These are phyloP conservation scores for Datura wrightii DNA, from an alignment of 257 asterid genomes.

Conservation along the genomic window DNA sequence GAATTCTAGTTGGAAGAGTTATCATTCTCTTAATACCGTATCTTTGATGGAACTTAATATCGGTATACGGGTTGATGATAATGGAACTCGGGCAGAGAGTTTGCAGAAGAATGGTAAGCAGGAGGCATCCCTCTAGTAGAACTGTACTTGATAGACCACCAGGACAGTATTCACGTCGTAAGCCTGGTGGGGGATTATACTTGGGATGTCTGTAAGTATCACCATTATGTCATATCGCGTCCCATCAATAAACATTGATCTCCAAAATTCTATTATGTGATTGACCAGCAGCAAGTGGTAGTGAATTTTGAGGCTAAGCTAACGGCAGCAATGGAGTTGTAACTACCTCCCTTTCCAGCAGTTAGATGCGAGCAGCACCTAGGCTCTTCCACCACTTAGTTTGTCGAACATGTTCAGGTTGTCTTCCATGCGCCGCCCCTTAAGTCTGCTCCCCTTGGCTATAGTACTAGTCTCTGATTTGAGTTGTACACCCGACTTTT, in stretches of 20 bases:
- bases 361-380: slow-evolving; percentile 43
- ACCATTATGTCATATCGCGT: slow-evolving; percentile 40
- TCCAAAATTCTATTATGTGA: slow-evolving; percentile 54
- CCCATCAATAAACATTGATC: slow-evolving; percentile 46
- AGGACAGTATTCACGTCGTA: slow-evolving; percentile 45
- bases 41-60: neutral
- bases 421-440: neutral
- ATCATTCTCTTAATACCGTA: neutral
- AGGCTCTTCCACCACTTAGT: slow-evolving; percentile 46
- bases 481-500: slow-evolving; percentile 37
- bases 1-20: slow-evolving; percentile 23
- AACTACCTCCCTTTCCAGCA: slow-evolving; percentile 49
- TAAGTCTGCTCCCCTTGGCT: neutral
- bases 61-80: neutral
- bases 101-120: slow-evolving; percentile 38
- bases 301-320: slow-evolving; percentile 40
- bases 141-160: slow-evolving; percentile 31
- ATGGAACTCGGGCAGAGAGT: slow-evolving; percentile 16
- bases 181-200: slow-evolving; percentile 41
- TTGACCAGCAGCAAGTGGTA: slow-evolving; percentile 40
- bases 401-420: slow-evolving; percentile 35
- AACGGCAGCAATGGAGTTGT: slow-evolving; percentile 37
- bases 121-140: slow-evolving; percentile 33
- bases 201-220: slow-evolving; percentile 45
- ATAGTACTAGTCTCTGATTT: slow-evolving; percentile 16